Evolutionary conservation across 768 basidiomycete genomes (phyloP).

Genomic region (Tricholoma bakamatsutake): DNA sequence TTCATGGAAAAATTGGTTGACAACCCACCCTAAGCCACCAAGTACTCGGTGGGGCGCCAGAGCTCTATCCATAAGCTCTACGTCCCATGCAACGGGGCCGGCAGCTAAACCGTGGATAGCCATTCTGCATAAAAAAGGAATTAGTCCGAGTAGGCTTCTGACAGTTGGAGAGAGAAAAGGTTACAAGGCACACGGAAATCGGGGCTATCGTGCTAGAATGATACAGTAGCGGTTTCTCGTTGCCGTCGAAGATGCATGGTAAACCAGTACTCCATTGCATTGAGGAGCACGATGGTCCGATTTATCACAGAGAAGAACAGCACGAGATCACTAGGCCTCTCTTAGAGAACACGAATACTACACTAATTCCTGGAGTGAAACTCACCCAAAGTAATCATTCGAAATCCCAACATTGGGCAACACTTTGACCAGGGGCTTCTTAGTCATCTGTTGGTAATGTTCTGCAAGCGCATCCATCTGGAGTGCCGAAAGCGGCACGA

Average conservation of each 20-base stretch:
- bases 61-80: slow-evolving; percentile 26
- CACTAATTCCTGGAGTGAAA: not conserved
- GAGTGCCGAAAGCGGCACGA: slow-evolving; percentile 26
- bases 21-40: slow-evolving; percentile 24
- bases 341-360: too few species aligned
- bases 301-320: not conserved
- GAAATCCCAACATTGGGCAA: slow-evolving; percentile 15
- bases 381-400: slow-evolving; percentile 27
- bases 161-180: not conserved
- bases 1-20: not conserved
- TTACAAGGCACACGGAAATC: not conserved
- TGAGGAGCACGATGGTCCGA: not conserved
- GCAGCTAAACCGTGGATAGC: slow-evolving; percentile 28
- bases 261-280: not conserved
- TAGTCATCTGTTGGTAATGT: slow-evolving; percentile 24
- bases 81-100: slow-evolving; percentile 36
- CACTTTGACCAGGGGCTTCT: slow-evolving; percentile 23
- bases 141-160: not conserved
- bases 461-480: slow-evolving; percentile 33
- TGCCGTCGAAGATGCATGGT: not conserved
- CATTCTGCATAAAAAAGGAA: slow-evolving; percentile 10
- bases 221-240: too few species aligned
- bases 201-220: too few species aligned
- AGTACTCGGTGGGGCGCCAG: slow-evolving; percentile 5
- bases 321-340: too few species aligned